These are phyloP conservation scores for Moelleriella libera DNA, from an alignment of 2,329 filamentous ascomycete genomes.

Conservation along the genomic window DNA sequence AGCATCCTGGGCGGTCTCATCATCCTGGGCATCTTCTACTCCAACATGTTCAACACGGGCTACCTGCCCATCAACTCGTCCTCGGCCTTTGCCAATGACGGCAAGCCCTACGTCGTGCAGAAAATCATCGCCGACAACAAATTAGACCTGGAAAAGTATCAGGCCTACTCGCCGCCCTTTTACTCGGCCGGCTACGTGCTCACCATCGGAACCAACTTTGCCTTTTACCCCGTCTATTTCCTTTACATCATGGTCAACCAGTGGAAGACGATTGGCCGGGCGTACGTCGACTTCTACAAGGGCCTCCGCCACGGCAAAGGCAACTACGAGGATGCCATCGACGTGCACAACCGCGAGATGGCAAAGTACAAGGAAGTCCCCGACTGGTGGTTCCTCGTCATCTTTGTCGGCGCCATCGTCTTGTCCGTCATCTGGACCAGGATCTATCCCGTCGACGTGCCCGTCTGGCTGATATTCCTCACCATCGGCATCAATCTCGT, in stretches of 20 bases:
- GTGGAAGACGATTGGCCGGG: conserved; percentile 13
- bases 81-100: conserved; percentile 26
- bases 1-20: conserved; percentile 20
- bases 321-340: conserved; percentile 25
- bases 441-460: conserved; percentile 14
- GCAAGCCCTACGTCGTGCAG: conserved; percentile 17
- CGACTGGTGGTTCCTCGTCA: conserved; percentile 31
- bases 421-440: conserved; percentile 15
- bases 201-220: conserved; percentile 26
- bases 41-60: conserved; percentile 26
- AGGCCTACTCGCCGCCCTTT: conserved; percentile 28
- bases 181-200: conserved; percentile 28
- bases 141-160: conserved; percentile 22
- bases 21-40: conserved; percentile 26
- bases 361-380: conserved; percentile 26
- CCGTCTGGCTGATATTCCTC: conserved; percentile 26
- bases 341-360: conserved; percentile 26
- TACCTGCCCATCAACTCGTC: conserved; percentile 32
- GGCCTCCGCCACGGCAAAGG: conserved; percentile 22
- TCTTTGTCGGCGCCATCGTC: conserved; percentile 17
- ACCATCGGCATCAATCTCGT: conserved; percentile 23
- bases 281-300: conserved; percentile 23
- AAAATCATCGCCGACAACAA: conserved; percentile 22
- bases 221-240: conserved; percentile 28
- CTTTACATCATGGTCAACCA: conserved; percentile 26